Conservation (phyloP, 805 yeast genomes). For the Saccharomycopsis javanensis region DNA sequence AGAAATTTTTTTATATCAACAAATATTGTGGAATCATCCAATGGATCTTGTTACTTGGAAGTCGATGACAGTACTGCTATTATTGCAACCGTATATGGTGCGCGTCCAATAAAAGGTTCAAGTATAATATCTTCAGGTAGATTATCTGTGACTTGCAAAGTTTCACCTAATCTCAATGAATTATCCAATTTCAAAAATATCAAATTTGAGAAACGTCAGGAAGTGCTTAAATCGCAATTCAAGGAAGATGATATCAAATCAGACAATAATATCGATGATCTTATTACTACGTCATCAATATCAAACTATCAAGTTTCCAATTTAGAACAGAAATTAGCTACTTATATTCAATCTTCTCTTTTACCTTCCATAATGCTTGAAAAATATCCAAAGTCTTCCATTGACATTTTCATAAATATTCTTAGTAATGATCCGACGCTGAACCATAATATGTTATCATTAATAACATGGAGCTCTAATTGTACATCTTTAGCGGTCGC, state of each 20-base stretch:
- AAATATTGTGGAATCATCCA: constrained; percentile 58
- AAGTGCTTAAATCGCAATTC: not conserved
- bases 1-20: constrained; percentile 47
- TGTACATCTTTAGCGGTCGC: constrained; percentile 65
- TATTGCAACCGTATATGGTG: constrained; percentile 74
- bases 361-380: constrained; percentile 47
- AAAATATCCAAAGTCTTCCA: constrained; percentile 84
- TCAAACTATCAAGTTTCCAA: constrained; percentile 30
- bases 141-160: constrained; percentile 49
- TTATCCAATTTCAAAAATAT: constrained; percentile 16
- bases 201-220: not conserved
- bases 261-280: not conserved
- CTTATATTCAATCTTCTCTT: constrained; percentile 42
- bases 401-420: constrained; percentile 65
- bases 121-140: constrained; percentile 51
- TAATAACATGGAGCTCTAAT: constrained; percentile 46
- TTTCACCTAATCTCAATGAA: constrained; percentile 36
- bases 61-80: constrained; percentile 39
- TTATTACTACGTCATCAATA: constrained; percentile 19
- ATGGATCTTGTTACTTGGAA: constrained; percentile 79
- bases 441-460: constrained; percentile 28
- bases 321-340: constrained; percentile 36
- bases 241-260: not conserved
- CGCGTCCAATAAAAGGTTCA: constrained; percentile 72
- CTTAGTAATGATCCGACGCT: constrained; percentile 31